A percentile compares a stretch with the other conserved stretches of the same genome.
These are phyloP conservation scores for Paramecium biaurelia DNA, from an alignment of 73 alveolate genomes.

Conservation along the genomic window DNA sequence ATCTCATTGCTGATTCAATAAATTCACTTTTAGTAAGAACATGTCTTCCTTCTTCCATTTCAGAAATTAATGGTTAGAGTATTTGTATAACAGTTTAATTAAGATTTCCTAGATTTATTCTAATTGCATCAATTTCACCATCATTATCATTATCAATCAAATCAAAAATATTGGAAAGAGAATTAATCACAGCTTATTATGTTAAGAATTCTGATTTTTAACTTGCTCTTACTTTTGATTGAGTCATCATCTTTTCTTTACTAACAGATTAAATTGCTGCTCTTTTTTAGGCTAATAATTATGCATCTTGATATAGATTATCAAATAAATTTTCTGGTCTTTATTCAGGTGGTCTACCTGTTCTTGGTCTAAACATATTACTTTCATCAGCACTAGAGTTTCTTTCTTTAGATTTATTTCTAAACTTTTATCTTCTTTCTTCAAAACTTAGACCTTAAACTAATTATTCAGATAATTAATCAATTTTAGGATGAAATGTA, in stretches of 20 bases:
- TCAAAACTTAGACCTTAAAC: slow-evolving; percentile 52
- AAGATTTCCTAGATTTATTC: not conserved
- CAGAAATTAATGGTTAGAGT: not conserved
- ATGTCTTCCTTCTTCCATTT: slow-evolving; percentile 48
- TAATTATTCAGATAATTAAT: not conserved
- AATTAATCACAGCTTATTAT: not conserved
- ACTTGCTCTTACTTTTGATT: slow-evolving; percentile 24
- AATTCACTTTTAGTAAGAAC: not conserved
- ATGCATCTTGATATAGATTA: slow-evolving; percentile 19
- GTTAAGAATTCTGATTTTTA: slow-evolving; percentile 6
- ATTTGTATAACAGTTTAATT: not conserved
- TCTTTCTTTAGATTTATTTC: not conserved
- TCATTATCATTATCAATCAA: slow-evolving; percentile 3
- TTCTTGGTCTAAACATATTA: slow-evolving; percentile 17
- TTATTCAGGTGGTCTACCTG: slow-evolving; percentile 45
- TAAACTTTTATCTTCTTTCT: slow-evolving; percentile 24
- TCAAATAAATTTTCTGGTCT: slow-evolving; percentile 29
- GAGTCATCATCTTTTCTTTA: not conserved
- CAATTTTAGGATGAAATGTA: slow-evolving; percentile 52
- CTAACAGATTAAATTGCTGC: not conserved
- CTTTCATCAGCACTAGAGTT: slow-evolving; percentile 40
- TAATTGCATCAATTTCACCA: slow-evolving; percentile 40
- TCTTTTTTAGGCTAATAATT: not conserved
- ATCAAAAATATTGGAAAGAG: slow-evolving; percentile 4
- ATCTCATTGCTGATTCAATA: not conserved